Percentiles rank a stretch among this genome's conserved stretches.
Evolutionary conservation across 2,329 filamentous ascomycete species (phyloP).

Genomic region (Xylaria sp.): DNA sequence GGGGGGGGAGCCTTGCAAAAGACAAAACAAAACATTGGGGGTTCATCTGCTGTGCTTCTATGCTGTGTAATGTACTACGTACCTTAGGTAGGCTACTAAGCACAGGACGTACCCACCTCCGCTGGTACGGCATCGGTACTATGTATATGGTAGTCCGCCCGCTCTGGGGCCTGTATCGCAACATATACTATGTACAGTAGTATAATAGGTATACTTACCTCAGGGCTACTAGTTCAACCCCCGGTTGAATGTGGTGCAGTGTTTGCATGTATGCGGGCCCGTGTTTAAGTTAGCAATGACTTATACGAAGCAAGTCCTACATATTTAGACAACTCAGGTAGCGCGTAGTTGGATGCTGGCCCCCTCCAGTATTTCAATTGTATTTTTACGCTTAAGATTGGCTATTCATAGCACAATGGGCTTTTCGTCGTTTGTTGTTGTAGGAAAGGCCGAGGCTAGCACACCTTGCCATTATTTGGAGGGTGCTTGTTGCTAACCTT

Average conservation of each 20-base stretch:
- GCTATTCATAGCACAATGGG: neutral
- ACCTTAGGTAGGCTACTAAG: too few species aligned
- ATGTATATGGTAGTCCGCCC: too few species aligned
- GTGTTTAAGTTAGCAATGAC: neutral
- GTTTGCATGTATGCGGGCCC: neutral
- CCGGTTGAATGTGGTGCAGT: neutral
- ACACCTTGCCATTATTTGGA: too few species aligned
- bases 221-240: too few species aligned
- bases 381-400: neutral
- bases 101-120: too few species aligned
- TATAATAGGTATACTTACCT: too few species aligned
- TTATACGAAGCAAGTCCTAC: neutral
- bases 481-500: neutral
- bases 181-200: too few species aligned
- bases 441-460: too few species aligned
- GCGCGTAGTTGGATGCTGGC: neutral
- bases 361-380: neutral
- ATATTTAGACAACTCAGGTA: neutral
- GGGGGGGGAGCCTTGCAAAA: slow-evolving; percentile 12
- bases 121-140: too few species aligned
- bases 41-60: too few species aligned
- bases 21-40: slow-evolving; percentile 28
- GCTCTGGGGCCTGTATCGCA: too few species aligned
- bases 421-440: neutral
- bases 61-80: too few species aligned